Evolutionary conservation across 495 filamentous ascomycete genomes (phyloP).

Genomic region (Aspergillus carlsbadensis): DNA sequence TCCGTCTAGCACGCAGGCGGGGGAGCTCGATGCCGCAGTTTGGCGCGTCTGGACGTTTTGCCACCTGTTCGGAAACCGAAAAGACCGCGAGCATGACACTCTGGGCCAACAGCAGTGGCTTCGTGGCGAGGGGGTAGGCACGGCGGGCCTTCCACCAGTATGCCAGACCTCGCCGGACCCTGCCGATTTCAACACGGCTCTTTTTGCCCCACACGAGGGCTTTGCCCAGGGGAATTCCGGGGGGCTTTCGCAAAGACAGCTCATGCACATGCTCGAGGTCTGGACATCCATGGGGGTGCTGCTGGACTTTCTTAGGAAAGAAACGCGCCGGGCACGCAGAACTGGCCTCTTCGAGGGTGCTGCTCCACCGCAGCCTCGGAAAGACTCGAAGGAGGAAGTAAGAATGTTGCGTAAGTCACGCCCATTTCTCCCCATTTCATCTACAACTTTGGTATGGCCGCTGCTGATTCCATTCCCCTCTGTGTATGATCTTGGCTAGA

Average conservation of each 20-base stretch:
- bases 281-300: constrained; percentile 9
- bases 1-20: background rate
- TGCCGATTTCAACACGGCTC: constrained; percentile 7
- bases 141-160: background rate
- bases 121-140: background rate
- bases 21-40: constrained; percentile 8
- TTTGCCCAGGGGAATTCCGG: constrained; percentile 13
- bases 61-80: constrained; percentile 12
- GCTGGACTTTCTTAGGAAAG: constrained; percentile 8
- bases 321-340: constrained; percentile 5
- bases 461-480: background rate
- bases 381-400: background rate
- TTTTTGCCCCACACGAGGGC: constrained; percentile 6
- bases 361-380: background rate
- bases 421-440: too few relatives aligned
- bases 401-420: background rate
- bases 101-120: constrained; percentile 11
- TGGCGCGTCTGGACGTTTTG: constrained; percentile 17
- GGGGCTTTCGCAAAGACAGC: constrained; percentile 1
- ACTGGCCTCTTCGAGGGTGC: constrained; percentile 6
- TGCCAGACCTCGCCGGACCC: constrained; percentile 9
- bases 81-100: constrained; percentile 9
- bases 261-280: constrained; percentile 15
- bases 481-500: constrained; percentile 10
- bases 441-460: too few relatives aligned